These are phyloP conservation scores for Debaryomycetaceae sp. DNA, from an alignment of 1,139 yeast genomes.

Conservation along the genomic window DNA sequence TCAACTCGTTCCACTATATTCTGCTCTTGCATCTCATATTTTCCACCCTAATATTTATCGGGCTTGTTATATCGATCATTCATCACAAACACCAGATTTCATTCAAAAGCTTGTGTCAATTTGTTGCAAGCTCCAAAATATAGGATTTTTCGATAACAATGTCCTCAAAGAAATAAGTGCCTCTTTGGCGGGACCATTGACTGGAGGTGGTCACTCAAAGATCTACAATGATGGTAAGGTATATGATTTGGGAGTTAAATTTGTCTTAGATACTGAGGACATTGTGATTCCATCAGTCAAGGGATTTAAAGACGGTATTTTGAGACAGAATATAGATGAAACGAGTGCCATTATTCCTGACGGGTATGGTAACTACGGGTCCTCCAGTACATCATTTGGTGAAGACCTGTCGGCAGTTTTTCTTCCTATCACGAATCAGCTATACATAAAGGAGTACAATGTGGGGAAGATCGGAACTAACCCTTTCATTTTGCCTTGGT, in stretches of 20 bases:
- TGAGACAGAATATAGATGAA: neutral
- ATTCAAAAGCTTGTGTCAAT: constrained; percentile 44
- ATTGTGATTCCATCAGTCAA: constrained; percentile 35
- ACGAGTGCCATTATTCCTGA: constrained; percentile 13
- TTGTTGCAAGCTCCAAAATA: constrained; percentile 52
- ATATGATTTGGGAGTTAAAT: constrained; percentile 73
- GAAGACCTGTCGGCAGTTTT: constrained; percentile 7
- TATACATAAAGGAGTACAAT: constrained; percentile 58
- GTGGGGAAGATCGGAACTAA: constrained; percentile 63
- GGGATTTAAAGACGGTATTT: neutral
- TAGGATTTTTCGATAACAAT: constrained; percentile 71
- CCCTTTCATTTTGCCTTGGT: constrained; percentile 91
- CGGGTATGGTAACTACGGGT: constrained; percentile 20
- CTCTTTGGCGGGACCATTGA: constrained; percentile 82
- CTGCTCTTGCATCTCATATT: constrained; percentile 78
- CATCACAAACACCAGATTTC: constrained; percentile 46
- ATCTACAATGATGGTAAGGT: constrained; percentile 84
- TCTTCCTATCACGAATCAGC: constrained; percentile 42
- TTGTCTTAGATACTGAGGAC: constrained; percentile 73
- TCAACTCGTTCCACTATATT: constrained; percentile 87
- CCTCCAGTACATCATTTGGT: constrained; percentile 4
- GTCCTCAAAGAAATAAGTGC: constrained; percentile 78
- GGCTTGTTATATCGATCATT: constrained; percentile 82
- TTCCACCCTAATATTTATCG: constrained; percentile 87
- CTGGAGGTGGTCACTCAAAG: constrained; percentile 93